Evolutionary conservation across 345 rosid genomes (phyloP), one percentile per base, ranked within the genome.

Genomic region (Sonneratia caseolaris): DNA sequence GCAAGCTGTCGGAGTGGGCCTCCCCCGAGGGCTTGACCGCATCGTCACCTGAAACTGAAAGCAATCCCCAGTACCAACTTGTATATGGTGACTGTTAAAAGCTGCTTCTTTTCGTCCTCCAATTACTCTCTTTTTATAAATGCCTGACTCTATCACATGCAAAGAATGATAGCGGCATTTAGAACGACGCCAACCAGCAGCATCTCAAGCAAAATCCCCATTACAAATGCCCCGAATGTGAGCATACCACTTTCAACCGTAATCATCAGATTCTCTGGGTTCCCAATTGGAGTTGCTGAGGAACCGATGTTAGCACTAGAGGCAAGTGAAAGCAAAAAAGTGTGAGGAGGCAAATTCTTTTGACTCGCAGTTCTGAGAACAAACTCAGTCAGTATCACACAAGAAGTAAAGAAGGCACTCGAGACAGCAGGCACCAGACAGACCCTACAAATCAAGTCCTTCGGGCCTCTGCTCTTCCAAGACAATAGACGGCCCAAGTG

Each of bases 221-320:
- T 24, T 37, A 91, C 76, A 79, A 93, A 93, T 22, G 62, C 71
- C 69, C 87, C 86, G 36, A 89, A 93, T 0, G 92, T 68, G 70
- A 89, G 87, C 78, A 74, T 76, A 72, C 93, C 43, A 40, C 43
- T 88, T 71, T 85, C 86, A 66, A 93, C 83, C 1, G 96, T 96
- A 16, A 91, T 89, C 22, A 91, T 89, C 71, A 93, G 82, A 74
- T 91, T 91, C 70, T 93, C 97, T 5, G 96, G 97, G 61, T 94
- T 94, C 38, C 98, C 96, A 71, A 91, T 94, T 0, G 96, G 93
- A 75, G 97, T 91, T 2, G 90, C 91, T 0, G 98, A 77, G 4
- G 97, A 94, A 1, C 98, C 97, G 0, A 91, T 91, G 73, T 94
- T 94, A 0, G 95, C 92, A 76, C 97, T 88, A 0, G 96, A 86